These are phyloP conservation scores for Alternaria atra DNA, from an alignment of 2,329 filamentous ascomycete species.

Conservation along the genomic window DNA sequence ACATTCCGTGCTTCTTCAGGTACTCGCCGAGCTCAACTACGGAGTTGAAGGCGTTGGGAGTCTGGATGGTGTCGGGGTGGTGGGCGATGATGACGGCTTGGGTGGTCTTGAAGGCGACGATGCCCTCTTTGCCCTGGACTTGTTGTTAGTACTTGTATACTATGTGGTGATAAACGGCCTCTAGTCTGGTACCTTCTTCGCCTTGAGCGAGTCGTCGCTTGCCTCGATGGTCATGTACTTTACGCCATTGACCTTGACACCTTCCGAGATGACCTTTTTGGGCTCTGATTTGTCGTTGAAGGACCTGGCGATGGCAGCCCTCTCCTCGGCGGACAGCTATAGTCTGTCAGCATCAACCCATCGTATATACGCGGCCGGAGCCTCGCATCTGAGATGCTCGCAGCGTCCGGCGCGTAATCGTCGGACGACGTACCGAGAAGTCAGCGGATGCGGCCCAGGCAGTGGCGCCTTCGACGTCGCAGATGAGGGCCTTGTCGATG, in stretches of 20 bases:
- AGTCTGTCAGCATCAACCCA: slow-evolving; percentile 20
- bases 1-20: slow-evolving; percentile 81
- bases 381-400: neutral
- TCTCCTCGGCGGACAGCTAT: slow-evolving; percentile 64
- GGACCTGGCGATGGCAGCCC: slow-evolving; percentile 62
- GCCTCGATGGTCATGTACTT: slow-evolving; percentile 81
- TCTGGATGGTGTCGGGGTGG: slow-evolving; percentile 77
- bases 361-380: slow-evolving; percentile 1
- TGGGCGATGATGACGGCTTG: slow-evolving; percentile 90
- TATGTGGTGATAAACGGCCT: neutral
- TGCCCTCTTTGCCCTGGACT: slow-evolving; percentile 76
- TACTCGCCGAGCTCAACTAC: slow-evolving; percentile 89
- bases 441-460: slow-evolving; percentile 86
- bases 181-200: slow-evolving; percentile 73
- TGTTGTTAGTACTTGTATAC: slow-evolving; percentile 17
- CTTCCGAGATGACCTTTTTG: slow-evolving; percentile 74
- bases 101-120: slow-evolving; percentile 84
- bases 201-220: slow-evolving; percentile 82
- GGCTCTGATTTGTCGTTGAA: slow-evolving; percentile 66
- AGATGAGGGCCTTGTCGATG: slow-evolving; percentile 61
- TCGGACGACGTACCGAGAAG: slow-evolving; percentile 71
- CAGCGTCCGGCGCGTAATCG: slow-evolving; percentile 9
- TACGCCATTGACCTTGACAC: slow-evolving; percentile 77
- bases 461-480: slow-evolving; percentile 58
- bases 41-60: slow-evolving; percentile 78